Evolutionary conservation across 805 yeast species (phyloP), one percentile per base, ranked within the genome.

Genomic region (Scheffersomyces amazonensis): DNA sequence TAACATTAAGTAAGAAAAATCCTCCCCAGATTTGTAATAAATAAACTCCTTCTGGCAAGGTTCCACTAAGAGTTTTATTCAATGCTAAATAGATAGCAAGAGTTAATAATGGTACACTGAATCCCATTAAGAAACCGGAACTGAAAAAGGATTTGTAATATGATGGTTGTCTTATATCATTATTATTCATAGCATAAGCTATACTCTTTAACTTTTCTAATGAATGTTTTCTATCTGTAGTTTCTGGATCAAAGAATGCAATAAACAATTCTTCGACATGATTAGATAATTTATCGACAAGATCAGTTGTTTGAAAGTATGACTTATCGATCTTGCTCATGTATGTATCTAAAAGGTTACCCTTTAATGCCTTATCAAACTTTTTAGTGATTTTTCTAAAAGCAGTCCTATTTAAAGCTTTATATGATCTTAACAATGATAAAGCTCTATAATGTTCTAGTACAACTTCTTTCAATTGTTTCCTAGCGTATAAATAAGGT

Each of bases 11-110:
- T 41, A 89, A 52, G 48, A 88, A 75, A 58, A 88, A 89, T 1
- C 98, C 98, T 7, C 83, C 97, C 96, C 96, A 93, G 3, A 93
- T 71, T 51, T 95, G 98, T 29, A 91, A 59, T 39, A 91, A 53
- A 41, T 64, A 81, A 31, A 59, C 64, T 0, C 82, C 85, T 43
- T 82, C 84, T 0, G 78, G 77, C 2, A 78, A 55, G 1, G 54
- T 56, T 0, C 71, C 67, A 4, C 40, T 43, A 1, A 66, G 11
- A 0, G 71, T 66, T 13, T 66, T 58, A 11, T 61, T 53, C 9
- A 82, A 60, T 0, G 82, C 89, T 3, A 62, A 46, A 37, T 71
- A 73, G 1, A 87, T 40, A 0, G 85, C 83, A 39, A 80, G 73
- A 0, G 71, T 54, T n/a, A 86, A 64, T 13, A 93, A 62, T 1